Evolutionary conservation across 768 basidiomycete genomes (phyloP), one percentile per base, ranked within the genome.

Genomic region (Mycena olivaceomarginata): DNA sequence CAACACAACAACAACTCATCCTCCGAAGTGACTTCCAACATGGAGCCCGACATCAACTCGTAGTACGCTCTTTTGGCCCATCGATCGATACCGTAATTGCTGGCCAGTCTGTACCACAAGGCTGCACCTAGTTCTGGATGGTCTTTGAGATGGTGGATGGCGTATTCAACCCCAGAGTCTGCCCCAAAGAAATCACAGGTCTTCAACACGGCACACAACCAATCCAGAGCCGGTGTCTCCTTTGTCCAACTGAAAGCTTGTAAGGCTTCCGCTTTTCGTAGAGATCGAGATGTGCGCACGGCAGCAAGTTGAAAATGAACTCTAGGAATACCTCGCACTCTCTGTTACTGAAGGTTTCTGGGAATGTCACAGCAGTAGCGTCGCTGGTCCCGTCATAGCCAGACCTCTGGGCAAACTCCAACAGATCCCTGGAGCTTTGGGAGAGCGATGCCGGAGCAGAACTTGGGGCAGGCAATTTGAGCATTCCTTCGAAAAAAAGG

Each of bases 181-280:
- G 16, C 70, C 2, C 25, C 63, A 41, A 72, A 72, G 40, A 72
- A 72, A 12, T 65, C 43, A 20, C 72, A 37, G 22, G 65, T 73
- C n/a, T 48, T 57, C 53, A 73, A 18, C 5, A 73, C 11, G 3
- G 70, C 62, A n/a, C 70, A 72, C 2, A 72, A 51, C 2, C 51
- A 11, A 0, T 53, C 40, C 5, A 72, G 2, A 10, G 3, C 37
- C 3, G 70, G 70, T 13, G 51, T 65, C 0, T 53, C 62, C 0
- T 51, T 10, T 2, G 62, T 64, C 70, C 70, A 71, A 4, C 70
- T 71, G 13, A 8, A 37, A 71, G 3, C 20, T n/a, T 20, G 2
- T 18, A 39, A 31, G 40, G n/a, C n/a, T n/a, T n/a, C n/a, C 15
- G 15, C 11, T 45, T 64, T 11, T 45, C 46, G 4, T 11, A 10